These are phyloP conservation scores for Oehlia diaphana DNA, from an alignment of 192 early-diverging fungal species.

Conservation along the genomic window DNA sequence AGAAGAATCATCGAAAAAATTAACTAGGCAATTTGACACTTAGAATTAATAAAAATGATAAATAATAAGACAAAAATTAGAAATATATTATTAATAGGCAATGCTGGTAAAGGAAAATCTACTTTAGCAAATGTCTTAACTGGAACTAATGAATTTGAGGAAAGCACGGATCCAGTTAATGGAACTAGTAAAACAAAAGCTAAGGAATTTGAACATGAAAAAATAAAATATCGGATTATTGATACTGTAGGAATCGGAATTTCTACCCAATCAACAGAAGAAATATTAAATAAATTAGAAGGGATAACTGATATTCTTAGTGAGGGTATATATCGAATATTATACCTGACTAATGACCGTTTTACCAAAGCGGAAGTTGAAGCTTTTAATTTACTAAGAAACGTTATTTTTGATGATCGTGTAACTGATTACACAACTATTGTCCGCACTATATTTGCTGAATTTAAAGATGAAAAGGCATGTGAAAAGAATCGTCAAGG, in stretches of 20 bases:
- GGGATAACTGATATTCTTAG: neutral
- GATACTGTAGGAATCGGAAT: constrained; percentile 24
- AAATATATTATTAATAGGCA: constrained; percentile 27
- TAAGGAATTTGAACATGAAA: neutral
- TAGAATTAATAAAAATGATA: neutral
- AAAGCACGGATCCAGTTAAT: neutral
- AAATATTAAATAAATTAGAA: constrained; percentile 1
- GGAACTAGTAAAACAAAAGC: neutral
- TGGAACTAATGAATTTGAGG: constrained; percentile 21
- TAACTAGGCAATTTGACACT: too few relatives aligned
- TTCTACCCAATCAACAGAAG: neutral
- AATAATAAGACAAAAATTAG: neutral
- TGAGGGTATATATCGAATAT: constrained; percentile 25
- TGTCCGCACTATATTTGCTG: neutral
- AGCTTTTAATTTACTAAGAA: neutral
- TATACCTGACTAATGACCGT: constrained; percentile 11
- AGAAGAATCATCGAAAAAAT: too few relatives aligned
- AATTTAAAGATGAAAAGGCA: neutral
- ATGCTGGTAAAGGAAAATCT: constrained; percentile 3
- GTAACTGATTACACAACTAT: constrained; percentile 16
- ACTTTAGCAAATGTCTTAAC: constrained; percentile 7
- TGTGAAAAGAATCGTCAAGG: neutral
- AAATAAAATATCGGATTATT: constrained; percentile 6
- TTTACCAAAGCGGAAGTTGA: constrained; percentile 5
- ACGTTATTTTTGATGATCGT: constrained; percentile 11